Evolutionary conservation across 192 early-diverging fungal species (phyloP).

Genomic region (Coemansia sp.): DNA sequence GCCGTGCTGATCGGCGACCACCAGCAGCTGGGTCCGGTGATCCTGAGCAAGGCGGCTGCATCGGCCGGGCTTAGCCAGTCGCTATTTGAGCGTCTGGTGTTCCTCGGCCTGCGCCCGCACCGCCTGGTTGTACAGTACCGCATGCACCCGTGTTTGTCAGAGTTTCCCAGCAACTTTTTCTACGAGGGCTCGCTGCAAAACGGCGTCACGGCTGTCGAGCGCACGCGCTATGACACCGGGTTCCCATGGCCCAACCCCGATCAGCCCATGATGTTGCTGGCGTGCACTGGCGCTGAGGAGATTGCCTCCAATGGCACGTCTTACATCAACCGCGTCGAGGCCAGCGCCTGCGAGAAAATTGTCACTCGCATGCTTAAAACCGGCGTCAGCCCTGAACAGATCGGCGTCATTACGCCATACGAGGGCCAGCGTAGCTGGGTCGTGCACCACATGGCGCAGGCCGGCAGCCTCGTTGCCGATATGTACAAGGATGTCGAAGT

Average conservation of each 20-base stretch:
- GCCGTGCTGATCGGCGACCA: conserved; percentile 98
- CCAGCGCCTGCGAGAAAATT: conserved; percentile 93
- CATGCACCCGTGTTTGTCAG: conserved; percentile 98
- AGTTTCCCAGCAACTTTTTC: conserved; percentile 99
- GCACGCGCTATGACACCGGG: conserved; percentile 78
- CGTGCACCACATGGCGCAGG: conserved; percentile 93
- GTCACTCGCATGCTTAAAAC: conserved; percentile 92
- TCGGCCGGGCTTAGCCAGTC: conserved; percentile 92
- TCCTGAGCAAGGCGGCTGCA: conserved; percentile 95
- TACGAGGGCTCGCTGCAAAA: conserved; percentile 98
- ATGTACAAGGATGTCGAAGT: conserved; percentile 99
- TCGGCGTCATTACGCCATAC: conserved; percentile 98
- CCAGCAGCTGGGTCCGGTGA: conserved; percentile 97
- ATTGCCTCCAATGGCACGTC: conserved; percentile 96
- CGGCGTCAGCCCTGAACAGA: conserved; percentile 80
- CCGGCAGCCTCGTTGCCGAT: conserved; percentile 84
- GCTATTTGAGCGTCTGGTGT: conserved; percentile 92
- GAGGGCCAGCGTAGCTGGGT: conserved; percentile 97
- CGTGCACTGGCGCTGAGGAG: conserved; percentile 93
- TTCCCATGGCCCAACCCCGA: conserved; percentile 97
- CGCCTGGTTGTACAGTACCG: conserved; percentile 98
- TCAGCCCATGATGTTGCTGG: conserved; percentile 92
- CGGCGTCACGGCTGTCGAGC: conserved; percentile 89
- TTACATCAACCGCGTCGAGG: conserved; percentile 96
- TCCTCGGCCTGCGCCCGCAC: conserved; percentile 87